A percentile compares a stretch with the other conserved stretches of the same genome.
Evolutionary conservation across 2,329 filamentous ascomycete genomes (phyloP).

Genomic region (Pleomassaria siparia): DNA sequence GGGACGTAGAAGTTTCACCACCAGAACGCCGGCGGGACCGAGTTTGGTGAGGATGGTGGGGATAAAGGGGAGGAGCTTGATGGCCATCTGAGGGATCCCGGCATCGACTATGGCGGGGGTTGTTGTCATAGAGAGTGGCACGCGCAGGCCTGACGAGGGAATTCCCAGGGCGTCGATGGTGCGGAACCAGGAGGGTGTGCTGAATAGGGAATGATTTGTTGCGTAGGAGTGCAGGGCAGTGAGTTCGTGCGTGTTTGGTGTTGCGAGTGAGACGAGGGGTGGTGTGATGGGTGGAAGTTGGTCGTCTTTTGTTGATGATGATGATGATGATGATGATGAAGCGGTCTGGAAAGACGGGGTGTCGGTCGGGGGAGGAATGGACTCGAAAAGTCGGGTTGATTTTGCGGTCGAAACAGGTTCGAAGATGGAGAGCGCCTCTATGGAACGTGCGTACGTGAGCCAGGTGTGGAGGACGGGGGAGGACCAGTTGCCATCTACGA

Average conservation of each 20-base stretch:
- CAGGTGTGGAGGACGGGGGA: slow-evolving; percentile 66
- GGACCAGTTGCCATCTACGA: slow-evolving; percentile 87
- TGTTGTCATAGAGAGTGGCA: slow-evolving; percentile 71
- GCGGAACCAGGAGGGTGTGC: slow-evolving; percentile 72
- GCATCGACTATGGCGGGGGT: slow-evolving; percentile 68
- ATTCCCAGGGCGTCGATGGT: slow-evolving; percentile 80
- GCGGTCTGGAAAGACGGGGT: slow-evolving; percentile 55
- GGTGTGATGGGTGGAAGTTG: background rate
- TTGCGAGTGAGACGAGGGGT: slow-evolving; percentile 67
- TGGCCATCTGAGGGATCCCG: slow-evolving; percentile 78
- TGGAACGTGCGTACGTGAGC: slow-evolving; percentile 61
- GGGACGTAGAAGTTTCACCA: slow-evolving; percentile 70
- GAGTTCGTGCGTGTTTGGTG: slow-evolving; percentile 83
- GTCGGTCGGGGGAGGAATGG: slow-evolving; percentile 44
- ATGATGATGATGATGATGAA: background rate
- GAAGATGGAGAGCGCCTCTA: slow-evolving; percentile 67
- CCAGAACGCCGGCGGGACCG: slow-evolving; percentile 71
- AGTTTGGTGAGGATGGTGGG: slow-evolving; percentile 84
- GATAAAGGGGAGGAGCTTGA: slow-evolving; percentile 86
- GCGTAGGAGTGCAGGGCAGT: slow-evolving; percentile 75
- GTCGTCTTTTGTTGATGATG: background rate
- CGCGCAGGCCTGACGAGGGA: slow-evolving; percentile 65
- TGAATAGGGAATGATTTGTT: slow-evolving; percentile 66
- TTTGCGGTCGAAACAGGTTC: slow-evolving; percentile 89
- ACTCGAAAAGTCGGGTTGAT: slow-evolving; percentile 69